Conservation (phyloP, 2,329 filamentous ascomycete genomes). For the Pleoardoris graminearum region DNA sequence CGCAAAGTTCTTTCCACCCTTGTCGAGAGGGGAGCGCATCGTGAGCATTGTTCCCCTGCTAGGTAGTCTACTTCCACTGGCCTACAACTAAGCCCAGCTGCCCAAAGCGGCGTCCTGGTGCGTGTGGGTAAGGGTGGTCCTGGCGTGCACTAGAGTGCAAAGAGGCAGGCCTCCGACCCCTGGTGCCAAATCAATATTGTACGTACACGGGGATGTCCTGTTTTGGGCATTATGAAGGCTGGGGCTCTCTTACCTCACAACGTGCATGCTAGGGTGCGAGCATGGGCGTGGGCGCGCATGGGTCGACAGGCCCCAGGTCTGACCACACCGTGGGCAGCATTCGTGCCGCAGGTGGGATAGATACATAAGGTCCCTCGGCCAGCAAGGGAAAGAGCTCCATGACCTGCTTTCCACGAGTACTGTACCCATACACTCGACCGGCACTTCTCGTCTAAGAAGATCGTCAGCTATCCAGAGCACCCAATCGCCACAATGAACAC, state of each 20-base stretch:
- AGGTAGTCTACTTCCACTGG: conserved; percentile 4
- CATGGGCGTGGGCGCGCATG: background rate
- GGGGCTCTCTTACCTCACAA: conserved; percentile 9
- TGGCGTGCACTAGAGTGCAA: conserved; percentile 1
- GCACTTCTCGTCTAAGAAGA: conserved; percentile 6
- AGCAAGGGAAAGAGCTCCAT: conserved; percentile 6
- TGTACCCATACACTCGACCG: conserved; percentile 2
- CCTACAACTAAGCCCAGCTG: conserved; percentile 5
- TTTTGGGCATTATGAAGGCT: conserved; percentile 10
- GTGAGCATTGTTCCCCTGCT: conserved; percentile 5
- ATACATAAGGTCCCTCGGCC: conserved; percentile 24
- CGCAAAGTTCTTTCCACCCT: conserved; percentile 14
- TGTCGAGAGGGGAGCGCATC: conserved; percentile 8
- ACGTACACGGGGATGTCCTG: conserved; percentile 5
- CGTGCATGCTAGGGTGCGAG: conserved; percentile 5
- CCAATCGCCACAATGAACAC: conserved; percentile 9
- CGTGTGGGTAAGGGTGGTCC: conserved; percentile 3
- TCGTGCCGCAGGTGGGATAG: conserved; percentile 8
- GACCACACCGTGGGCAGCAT: conserved; percentile 7
- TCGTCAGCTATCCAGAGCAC: conserved; percentile 6
- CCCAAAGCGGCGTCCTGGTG: background rate
- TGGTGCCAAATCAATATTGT: conserved; percentile 8
- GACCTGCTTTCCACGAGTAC: background rate
- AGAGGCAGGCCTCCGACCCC: conserved; percentile 16
- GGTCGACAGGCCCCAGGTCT: conserved; percentile 15